A percentile compares a stretch with the other conserved stretches of the same genome.
phyloP scores from a whole-genome alignment of 257 asterid species.

The Leptodermis oblonga region DNA sequence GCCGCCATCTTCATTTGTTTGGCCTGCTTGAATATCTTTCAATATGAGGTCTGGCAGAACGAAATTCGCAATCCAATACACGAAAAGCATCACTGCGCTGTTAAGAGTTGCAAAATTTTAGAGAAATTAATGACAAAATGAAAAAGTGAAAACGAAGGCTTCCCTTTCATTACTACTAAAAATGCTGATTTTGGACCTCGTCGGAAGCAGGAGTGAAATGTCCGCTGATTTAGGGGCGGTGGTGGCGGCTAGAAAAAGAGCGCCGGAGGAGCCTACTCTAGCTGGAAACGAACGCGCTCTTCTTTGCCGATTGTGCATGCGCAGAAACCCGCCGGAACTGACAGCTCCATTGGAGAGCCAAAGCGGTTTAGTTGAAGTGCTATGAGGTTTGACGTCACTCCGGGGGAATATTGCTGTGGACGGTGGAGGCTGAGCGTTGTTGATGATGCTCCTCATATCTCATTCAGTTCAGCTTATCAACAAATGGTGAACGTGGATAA shows the following conservation, averaged over 20 bases:
- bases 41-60: conserved; percentile 40
- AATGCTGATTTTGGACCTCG: conserved; percentile 27
- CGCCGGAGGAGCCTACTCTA: conserved; percentile 17
- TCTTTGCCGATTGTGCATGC: not conserved
- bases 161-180: not conserved
- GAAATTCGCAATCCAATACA: conserved; percentile 57
- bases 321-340: not conserved
- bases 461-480: not conserved
- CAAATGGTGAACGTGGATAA: not conserved
- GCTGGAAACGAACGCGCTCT: not conserved
- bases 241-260: conserved; percentile 23
- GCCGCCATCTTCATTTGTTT: conserved; percentile 18
- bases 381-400: conserved; percentile 7
- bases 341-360: not conserved
- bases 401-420: not conserved
- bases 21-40: conserved; percentile 35
- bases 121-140: not conserved
- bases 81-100: conserved; percentile 47
- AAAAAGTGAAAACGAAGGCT: not conserved
- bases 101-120: not conserved
- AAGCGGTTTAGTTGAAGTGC: not conserved
- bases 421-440: conserved; percentile 3
- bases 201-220: conserved; percentile 40
- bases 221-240: conserved; percentile 30
- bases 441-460: conserved; percentile 14